Percentiles rank a stretch among this genome's conserved stretches.
phyloP scores from a whole-genome alignment of 2,329 filamentous ascomycete species.

The Stagonosporopsis vannaccii region DNA sequence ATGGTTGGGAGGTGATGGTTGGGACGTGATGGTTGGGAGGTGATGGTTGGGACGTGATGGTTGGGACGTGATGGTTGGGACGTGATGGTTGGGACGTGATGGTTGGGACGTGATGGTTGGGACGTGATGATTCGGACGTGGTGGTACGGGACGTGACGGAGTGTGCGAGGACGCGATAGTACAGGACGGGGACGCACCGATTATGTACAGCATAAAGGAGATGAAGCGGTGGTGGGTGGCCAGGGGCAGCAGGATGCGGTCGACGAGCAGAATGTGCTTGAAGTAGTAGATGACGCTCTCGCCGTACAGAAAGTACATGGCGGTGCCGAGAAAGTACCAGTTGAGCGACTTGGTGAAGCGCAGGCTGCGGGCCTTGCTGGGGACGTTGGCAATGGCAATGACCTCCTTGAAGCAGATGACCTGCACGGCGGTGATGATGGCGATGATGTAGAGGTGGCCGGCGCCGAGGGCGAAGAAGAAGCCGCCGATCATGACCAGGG shows the following conservation, averaged over 20 bases:
- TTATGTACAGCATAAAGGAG: slow-evolving; percentile 96
- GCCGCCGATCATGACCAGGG: slow-evolving; percentile 91
- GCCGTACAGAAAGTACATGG: slow-evolving; percentile 99
- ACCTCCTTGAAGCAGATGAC: slow-evolving; percentile 99
- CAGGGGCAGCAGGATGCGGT: slow-evolving; percentile 89
- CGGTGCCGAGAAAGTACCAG: slow-evolving; percentile 98
- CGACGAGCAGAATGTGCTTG: slow-evolving; percentile 96
- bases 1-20: no score
- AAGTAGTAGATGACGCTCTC: slow-evolving; percentile 99
- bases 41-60: no score
- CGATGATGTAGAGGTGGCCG: slow-evolving; percentile 96
- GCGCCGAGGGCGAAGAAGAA: slow-evolving; percentile 95
- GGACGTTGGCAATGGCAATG: slow-evolving; percentile 95
- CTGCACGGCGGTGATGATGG: slow-evolving; percentile 89
- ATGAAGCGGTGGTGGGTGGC: slow-evolving; percentile 98
- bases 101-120: no score
- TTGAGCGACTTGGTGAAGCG: slow-evolving; percentile 95
- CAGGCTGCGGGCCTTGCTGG: slow-evolving; percentile 86
- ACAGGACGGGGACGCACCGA: slow-evolving; percentile 78
- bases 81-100: no score
- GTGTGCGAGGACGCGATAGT: no score
- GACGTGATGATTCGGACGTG: no score
- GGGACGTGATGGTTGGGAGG: no score
- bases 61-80: no score
- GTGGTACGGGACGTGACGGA: no score